Evolutionary conservation across 306 rosid species (phyloP).

Genomic region (Parietaria judaica): DNA sequence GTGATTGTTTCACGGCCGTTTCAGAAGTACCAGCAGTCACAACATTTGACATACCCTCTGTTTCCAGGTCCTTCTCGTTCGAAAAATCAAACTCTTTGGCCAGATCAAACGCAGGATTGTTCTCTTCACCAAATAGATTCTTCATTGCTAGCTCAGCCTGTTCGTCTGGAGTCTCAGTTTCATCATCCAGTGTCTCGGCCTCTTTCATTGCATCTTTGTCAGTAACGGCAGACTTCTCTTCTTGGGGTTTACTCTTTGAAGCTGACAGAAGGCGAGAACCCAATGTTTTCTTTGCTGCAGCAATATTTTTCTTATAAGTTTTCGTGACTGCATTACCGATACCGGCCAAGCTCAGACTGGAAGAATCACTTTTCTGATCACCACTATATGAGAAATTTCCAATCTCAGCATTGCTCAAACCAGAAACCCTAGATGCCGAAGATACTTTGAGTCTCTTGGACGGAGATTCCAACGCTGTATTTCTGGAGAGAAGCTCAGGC

Average conservation of each 20-base stretch:
- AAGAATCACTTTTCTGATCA: constrained; percentile 26
- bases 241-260: constrained; percentile 22
- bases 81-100: constrained; percentile 15
- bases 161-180: constrained; percentile 66
- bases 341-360: constrained; percentile 26
- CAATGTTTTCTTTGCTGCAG: constrained; percentile 43
- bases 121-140: constrained; percentile 22
- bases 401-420: constrained; percentile 18
- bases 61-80: constrained; percentile 22
- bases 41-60: constrained; percentile 19
- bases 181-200: constrained; percentile 39
- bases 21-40: constrained; percentile 14
- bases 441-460: constrained; percentile 24
- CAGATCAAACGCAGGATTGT: constrained; percentile 14
- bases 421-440: constrained; percentile 24
- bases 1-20: constrained; percentile 23
- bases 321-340: constrained; percentile 22
- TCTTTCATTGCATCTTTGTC: constrained; percentile 21
- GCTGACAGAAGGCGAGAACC: constrained; percentile 53
- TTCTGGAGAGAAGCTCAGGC: constrained; percentile 24
- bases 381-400: constrained; percentile 21
- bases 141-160: constrained; percentile 32
- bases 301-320: constrained; percentile 33
- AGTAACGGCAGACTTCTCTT: constrained; percentile 19
- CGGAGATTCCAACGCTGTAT: constrained; percentile 19